phyloP scores from a whole-genome alignment of 2,329 filamentous ascomycete species.

The Claviceps spartinae region DNA sequence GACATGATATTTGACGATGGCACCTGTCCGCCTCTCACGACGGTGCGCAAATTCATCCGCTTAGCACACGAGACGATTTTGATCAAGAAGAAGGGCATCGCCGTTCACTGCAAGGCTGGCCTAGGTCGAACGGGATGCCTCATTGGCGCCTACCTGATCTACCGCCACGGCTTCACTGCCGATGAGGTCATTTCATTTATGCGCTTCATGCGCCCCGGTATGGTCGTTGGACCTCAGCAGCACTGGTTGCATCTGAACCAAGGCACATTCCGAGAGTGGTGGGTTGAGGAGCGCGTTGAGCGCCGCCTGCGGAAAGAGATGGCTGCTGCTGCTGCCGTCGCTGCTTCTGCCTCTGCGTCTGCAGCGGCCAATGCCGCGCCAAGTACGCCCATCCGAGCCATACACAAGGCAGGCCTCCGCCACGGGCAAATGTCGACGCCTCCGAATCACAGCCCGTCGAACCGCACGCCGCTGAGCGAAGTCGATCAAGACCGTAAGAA shows the following conservation, averaged over 20 bases:
- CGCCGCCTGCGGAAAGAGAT: slow-evolving; percentile 49
- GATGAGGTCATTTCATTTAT: slow-evolving; percentile 97
- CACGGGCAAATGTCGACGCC: slow-evolving; percentile 69
- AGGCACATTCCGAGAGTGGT: slow-evolving; percentile 96
- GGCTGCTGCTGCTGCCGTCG: slow-evolving; percentile 19
- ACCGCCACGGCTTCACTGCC: slow-evolving; percentile 91
- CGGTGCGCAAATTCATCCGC: slow-evolving; percentile 91
- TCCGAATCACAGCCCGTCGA: slow-evolving; percentile 62
- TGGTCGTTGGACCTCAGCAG: slow-evolving; percentile 97
- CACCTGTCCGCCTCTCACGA: slow-evolving; percentile 76
- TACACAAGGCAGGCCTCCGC: slow-evolving; percentile 44
- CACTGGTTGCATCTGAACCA: slow-evolving; percentile 99
- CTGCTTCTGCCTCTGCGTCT: too few relatives aligned
- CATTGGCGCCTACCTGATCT: slow-evolving; percentile 95
- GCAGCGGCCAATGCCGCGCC: slow-evolving; percentile 28
- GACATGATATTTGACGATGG: slow-evolving; percentile 99
- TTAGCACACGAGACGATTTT: slow-evolving; percentile 91
- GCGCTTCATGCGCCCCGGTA: slow-evolving; percentile 97
- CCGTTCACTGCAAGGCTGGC: slow-evolving; percentile 96
- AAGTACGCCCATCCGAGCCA: slow-evolving; percentile 47
- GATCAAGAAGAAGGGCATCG: slow-evolving; percentile 80
- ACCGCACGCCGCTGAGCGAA: slow-evolving; percentile 80
- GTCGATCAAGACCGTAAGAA: slow-evolving; percentile 68
- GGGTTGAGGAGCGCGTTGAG: slow-evolving; percentile 78
- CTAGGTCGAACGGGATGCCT: slow-evolving; percentile 89